Percentiles rank a stretch among this genome's conserved stretches.
These are phyloP conservation scores for Lipomyces lipofer DNA, from an alignment of 805 yeast genomes.

Conservation along the genomic window DNA sequence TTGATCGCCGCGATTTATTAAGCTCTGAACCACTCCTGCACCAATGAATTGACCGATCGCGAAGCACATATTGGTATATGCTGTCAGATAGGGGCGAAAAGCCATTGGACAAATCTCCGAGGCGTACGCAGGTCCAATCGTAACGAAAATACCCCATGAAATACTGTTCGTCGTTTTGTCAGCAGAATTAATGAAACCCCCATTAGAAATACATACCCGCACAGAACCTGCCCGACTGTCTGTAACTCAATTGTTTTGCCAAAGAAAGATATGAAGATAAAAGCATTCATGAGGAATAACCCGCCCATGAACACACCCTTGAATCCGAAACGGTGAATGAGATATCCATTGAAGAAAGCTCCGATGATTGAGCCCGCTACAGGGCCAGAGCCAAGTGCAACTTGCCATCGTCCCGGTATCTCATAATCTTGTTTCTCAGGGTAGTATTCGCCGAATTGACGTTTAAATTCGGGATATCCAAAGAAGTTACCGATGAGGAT, in stretches of 20 bases:
- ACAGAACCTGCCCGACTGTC: constrained; percentile 44
- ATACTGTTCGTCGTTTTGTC: too few species aligned
- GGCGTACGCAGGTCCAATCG: constrained; percentile 54
- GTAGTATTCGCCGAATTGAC: constrained; percentile 19
- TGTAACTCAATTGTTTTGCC: constrained; percentile 45
- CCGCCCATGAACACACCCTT: constrained; percentile 45
- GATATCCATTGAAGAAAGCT: constrained; percentile 46
- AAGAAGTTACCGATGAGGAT: constrained; percentile 46
- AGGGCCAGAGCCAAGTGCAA: constrained; percentile 35
- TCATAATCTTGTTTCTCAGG: constrained; percentile 27
- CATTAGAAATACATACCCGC: constrained; percentile 41
- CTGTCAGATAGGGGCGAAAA: constrained; percentile 51
- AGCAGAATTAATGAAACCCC: constrained; percentile 54
- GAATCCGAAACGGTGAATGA: constrained; percentile 51
- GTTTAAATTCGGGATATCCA: constrained; percentile 36
- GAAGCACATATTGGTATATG: constrained; percentile 54
- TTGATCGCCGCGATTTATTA: constrained; percentile 34
- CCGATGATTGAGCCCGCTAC: constrained; percentile 50
- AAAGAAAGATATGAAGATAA: constrained; percentile 51
- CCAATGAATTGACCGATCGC: constrained; percentile 58
- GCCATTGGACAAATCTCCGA: constrained; percentile 58
- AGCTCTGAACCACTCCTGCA: constrained; percentile 51
- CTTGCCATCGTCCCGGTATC: constrained; percentile 37
- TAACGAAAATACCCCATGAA: constrained; percentile 57
- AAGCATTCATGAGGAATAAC: constrained; percentile 41